Conservation (phyloP, 2,329 filamentous ascomycete genomes). For the Aureobasidium sp. region DNA sequence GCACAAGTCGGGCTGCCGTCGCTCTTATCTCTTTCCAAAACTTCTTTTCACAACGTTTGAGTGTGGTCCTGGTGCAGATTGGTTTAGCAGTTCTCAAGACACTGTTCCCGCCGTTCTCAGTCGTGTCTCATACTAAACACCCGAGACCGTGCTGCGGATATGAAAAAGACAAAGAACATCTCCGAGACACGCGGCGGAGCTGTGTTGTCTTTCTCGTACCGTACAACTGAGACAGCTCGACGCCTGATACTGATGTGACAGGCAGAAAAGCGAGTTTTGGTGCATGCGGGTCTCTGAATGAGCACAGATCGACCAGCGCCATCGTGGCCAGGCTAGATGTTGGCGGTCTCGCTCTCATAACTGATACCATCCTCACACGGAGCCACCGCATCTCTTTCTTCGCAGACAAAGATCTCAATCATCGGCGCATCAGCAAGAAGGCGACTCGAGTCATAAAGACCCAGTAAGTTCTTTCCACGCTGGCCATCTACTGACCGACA, state of each 20-base stretch:
- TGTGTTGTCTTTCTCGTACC: not conserved
- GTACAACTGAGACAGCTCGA: not conserved
- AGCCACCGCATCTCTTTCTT: too few relatives aligned
- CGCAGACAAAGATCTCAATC: too few relatives aligned
- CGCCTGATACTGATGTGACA: not conserved
- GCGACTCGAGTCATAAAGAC: too few relatives aligned
- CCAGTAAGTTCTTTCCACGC: too few relatives aligned
- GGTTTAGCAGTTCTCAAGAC: not conserved
- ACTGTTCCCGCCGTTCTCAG: not conserved
- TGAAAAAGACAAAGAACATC: not conserved
- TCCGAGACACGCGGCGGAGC: not conserved
- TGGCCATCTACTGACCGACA: too few relatives aligned
- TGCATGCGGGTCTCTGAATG: not conserved
- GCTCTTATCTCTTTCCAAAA: not conserved
- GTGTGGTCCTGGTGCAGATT: not conserved
- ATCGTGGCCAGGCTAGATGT: not conserved
- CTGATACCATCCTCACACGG: too few relatives aligned
- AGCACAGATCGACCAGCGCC: not conserved
- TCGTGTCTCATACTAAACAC: not conserved
- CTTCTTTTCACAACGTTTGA: not conserved
- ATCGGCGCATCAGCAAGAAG: too few relatives aligned
- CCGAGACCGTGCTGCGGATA: not conserved
- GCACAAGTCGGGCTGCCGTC: not conserved
- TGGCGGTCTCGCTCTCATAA: too few relatives aligned
- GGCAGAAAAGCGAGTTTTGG: not conserved